Evolutionary conservation across 225 moss, liverwort and hornwort genomes (phyloP), one percentile per base, ranked within the genome.

Genomic region (Pseudoscleropodium purum): DNA sequence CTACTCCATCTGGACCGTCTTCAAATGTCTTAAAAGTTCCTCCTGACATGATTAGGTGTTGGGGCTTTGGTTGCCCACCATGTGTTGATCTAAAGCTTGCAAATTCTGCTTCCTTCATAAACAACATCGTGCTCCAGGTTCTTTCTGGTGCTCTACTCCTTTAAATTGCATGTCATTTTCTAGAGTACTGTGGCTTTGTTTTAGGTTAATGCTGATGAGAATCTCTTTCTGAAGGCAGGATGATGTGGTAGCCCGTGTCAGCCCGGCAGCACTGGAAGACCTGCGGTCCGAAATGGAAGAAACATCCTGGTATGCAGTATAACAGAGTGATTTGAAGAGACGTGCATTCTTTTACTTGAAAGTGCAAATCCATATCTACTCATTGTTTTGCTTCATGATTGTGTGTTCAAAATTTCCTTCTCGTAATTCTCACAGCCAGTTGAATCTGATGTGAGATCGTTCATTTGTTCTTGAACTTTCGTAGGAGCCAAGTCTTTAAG

Each of bases 11-110:
- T 79, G 93, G 91, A 90, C 88, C 85, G 43, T 90, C 94, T 49
- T 95, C 97, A 66, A 91, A 84, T 25, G 84, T 79, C 61, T 94
- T 98, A 54, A 93, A 92, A 20, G 81, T 95, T 73, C 92, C 89
- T 78, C 93, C 95, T 89, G 94, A 93, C 76, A 75, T 88, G 88
- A 89, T 98, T 45, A 95, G 93, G 23, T 96, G 95, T 89, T 98
- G 98, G 98, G 98, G 96, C 34, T 96, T 94, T 84, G 95, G 95
- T 76, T 98, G 98, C 89, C 98, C 98, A 31, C 98, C 98, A 20
- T 98, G 98, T 84, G 96, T 97, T 60, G 95, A 96, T 84, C 93
- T 93, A 69, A 92, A 92, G 39, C 92, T 96, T 89, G 97, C 98
- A 54, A 82, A 92, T 92, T 81, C 95, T 86, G 90, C 93, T 51